Evolutionary conservation across 768 basidiomycete genomes (phyloP), one percentile per base, ranked within the genome.

Genomic region (Trametopsis cervina): DNA sequence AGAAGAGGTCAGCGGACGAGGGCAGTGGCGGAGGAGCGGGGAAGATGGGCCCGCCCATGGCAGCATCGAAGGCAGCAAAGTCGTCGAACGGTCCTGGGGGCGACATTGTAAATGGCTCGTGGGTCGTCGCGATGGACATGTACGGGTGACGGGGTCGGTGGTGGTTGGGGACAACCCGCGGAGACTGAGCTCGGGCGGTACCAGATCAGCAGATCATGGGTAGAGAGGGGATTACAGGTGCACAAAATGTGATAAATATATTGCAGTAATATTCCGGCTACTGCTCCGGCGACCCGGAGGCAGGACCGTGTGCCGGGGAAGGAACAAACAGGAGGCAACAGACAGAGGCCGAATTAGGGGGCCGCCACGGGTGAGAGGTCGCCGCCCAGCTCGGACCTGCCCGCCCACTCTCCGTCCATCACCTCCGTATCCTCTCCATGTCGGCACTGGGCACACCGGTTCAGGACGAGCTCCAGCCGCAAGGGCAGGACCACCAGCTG

Each of bases 391-490:
- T 33, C 29, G 29, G 29, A 33, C 29, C 29, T 33, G 29, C 54
- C 37, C 40, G 47, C 42, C 43, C 50, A 25, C 46, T 24, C 27
- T n/a, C 54, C 54, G 59, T 66, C 70, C 71, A 70, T 67, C 66
- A 66, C 71, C 65, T 67, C 69, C 44, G 43, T 46, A 22, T 21
- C 37, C 36, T 40, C 45, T 29, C 43, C 70, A 85, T 85, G 83
- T 84, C 84, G 80, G 82, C 80, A 71, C 78, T 83, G 70, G 74
- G 75, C 72, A 78, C 80, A 71, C 80, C 81, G 81, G 69, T 79
- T 72, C 66, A 80, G 73, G 60, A 83, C 74, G 65, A 79, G 41
- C 51, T 52, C 18, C 51, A 47, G 45, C 44, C 21, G 22, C 48
- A 50, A 25, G 18, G 76, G 49, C 78, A 84, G 61, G 84, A 85